Evolutionary conservation across 2,329 filamentous ascomycete species (phyloP).

Genomic region (Boeremia lycopersici): DNA sequence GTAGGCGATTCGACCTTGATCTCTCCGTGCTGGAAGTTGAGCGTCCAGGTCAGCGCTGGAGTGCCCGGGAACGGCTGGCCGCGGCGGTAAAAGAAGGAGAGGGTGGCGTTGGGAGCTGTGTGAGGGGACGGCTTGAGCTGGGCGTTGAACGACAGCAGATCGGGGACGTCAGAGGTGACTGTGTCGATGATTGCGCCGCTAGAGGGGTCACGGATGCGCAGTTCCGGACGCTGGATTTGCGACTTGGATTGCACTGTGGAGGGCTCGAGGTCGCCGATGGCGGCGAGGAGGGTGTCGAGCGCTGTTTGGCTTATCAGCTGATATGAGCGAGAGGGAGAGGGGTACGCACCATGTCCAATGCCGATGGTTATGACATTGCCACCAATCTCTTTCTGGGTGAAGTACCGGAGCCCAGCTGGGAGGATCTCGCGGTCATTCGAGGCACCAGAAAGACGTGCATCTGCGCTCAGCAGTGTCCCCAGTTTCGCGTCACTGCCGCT

Average conservation of each 20-base stretch:
- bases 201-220: conserved; percentile 7
- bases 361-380: conserved; percentile 27
- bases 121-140: conserved; percentile 4
- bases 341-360: conserved; percentile 20
- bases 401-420: conserved; percentile 22
- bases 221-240: conserved; percentile 24
- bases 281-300: conserved; percentile 27
- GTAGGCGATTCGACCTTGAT: conserved; percentile 15
- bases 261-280: conserved; percentile 24
- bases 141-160: conserved; percentile 52
- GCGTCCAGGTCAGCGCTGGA: conserved; percentile 20
- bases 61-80: conserved; percentile 25
- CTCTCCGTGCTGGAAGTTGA: conserved; percentile 27
- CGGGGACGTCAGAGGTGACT: conserved; percentile 52
- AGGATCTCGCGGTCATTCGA: conserved; percentile 20
- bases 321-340: too few relatives aligned
- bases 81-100: conserved; percentile 21
- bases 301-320: neutral
- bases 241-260: conserved; percentile 13
- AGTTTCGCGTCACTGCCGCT: conserved; percentile 22
- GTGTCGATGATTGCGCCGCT: conserved; percentile 4
- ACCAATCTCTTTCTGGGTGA: conserved; percentile 22
- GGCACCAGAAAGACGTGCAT: conserved; percentile 18
- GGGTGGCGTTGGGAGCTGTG: conserved; percentile 16
- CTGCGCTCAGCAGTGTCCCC: conserved; percentile 48